Conservation (phyloP, 306 rosid genomes). For the Elaeagnus macrophylla region DNA sequence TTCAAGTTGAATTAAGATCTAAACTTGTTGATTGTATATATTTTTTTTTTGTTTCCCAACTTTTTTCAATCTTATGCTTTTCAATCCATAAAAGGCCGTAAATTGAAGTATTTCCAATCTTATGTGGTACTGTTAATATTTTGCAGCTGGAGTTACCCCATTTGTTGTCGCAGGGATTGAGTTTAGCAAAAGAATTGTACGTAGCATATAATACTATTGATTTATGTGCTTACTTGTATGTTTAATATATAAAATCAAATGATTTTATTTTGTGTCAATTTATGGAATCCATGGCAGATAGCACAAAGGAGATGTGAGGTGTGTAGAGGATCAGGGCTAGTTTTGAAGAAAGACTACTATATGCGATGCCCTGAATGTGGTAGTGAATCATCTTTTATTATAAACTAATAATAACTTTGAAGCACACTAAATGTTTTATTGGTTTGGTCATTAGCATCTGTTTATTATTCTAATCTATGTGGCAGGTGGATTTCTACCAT, state of each 20-base stretch:
- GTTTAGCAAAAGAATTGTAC: slow-evolving; percentile 87
- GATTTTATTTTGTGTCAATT: too few relatives aligned
- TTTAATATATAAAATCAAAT: too few relatives aligned
- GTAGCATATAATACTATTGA: slow-evolving; percentile 9
- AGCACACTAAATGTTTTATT: neutral
- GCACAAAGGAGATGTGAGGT: slow-evolving; percentile 59
- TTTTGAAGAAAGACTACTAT: slow-evolving; percentile 47
- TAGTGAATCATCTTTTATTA: slow-evolving; percentile 10
- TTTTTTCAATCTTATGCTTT: neutral
- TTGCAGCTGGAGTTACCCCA: slow-evolving; percentile 76
- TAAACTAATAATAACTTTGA: too few relatives aligned
- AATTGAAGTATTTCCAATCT: neutral
- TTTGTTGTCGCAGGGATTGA: slow-evolving; percentile 92
- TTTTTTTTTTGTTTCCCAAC: too few relatives aligned
- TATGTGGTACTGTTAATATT: neutral
- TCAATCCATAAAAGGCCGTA: neutral
- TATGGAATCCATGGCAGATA: slow-evolving; percentile 32
- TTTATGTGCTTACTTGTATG: slow-evolving; percentile 5
- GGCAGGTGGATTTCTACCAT: slow-evolving; percentile 88
- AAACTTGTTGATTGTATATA: too few relatives aligned
- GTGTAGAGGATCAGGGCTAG: slow-evolving; percentile 85
- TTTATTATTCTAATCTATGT: slow-evolving; percentile 8
- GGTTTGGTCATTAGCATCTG: neutral
- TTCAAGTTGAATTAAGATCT: too few relatives aligned
- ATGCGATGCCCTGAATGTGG: slow-evolving; percentile 79